These are phyloP conservation scores for Pterothamnion heteromorphum DNA, from an alignment of 31 red algal species.

Conservation along the genomic window DNA sequence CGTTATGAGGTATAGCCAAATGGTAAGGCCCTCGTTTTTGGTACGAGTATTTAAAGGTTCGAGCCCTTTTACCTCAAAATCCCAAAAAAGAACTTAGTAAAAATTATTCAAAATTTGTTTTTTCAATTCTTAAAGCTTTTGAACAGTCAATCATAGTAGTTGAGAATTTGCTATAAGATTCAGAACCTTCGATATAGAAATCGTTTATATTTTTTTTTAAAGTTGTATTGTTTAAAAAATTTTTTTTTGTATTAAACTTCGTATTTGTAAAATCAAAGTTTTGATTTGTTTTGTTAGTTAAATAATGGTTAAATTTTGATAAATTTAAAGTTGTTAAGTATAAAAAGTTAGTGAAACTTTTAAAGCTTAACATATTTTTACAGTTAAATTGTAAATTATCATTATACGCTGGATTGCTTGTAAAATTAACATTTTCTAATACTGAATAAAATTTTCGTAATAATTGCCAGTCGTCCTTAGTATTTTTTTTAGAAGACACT, in stretches of 20 bases:
- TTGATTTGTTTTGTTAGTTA: slow-evolving; percentile 14
- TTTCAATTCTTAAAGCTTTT: slow-evolving; percentile 15
- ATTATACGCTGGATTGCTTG: not conserved
- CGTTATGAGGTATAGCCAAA: not conserved
- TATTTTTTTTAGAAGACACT: slow-evolving; percentile 28
- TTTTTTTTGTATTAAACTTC: slow-evolving; percentile 8
- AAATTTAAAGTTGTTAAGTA: not conserved
- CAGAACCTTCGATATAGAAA: slow-evolving; percentile 4
- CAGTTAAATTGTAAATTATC: slow-evolving; percentile 6
- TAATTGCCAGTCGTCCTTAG: slow-evolving; percentile 26
- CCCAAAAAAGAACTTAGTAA: not conserved
- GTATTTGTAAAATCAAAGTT: not conserved
- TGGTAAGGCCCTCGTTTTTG: not conserved
- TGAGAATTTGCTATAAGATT: not conserved
- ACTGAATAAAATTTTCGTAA: slow-evolving; percentile 15
- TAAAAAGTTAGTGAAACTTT: not conserved
- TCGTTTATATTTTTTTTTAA: slow-evolving; percentile 29
- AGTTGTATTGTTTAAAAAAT: not conserved
- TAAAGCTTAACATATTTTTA: slow-evolving; percentile 15
- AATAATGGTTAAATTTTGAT: not conserved
- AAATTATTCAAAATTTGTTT: slow-evolving; percentile 29
- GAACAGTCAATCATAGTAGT: not conserved
- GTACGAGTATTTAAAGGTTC: slow-evolving; percentile 6
- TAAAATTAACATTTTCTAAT: not conserved
- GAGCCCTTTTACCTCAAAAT: slow-evolving; percentile 11